Evolutionary conservation across 305 asterid genomes (phyloP).

Genomic region (Fraxinus nigra): DNA sequence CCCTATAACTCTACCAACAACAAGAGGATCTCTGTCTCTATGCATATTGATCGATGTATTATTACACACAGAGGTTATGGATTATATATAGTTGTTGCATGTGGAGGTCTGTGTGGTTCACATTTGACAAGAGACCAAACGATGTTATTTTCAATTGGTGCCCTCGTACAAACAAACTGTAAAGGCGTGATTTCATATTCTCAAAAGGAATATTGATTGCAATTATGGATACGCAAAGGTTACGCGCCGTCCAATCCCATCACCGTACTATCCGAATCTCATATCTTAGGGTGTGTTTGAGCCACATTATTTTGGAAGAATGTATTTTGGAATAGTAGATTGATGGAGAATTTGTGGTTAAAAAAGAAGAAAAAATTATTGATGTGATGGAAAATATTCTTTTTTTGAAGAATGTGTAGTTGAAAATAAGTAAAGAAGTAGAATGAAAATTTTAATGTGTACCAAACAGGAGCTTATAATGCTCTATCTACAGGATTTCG

Average conservation of each 20-base stretch:
- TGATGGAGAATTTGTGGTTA: too few relatives aligned
- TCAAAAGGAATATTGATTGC: background rate
- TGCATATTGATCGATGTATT: conserved; percentile 26
- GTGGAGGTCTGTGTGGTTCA: background rate
- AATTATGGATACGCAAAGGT: background rate
- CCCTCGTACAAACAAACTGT: background rate
- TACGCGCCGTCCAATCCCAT: background rate
- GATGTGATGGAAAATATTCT: too few relatives aligned
- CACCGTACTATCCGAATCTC: background rate
- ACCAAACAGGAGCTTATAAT: too few relatives aligned
- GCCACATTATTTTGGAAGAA: too few relatives aligned
- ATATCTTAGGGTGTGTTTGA: too few relatives aligned
- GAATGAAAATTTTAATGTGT: too few relatives aligned
- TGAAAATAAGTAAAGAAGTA: too few relatives aligned
- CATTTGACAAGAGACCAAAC: background rate
- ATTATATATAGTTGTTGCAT: background rate
- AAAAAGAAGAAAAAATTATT: too few relatives aligned
- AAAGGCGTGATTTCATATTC: background rate
- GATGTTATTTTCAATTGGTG: background rate
- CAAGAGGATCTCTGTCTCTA: conserved; percentile 46
- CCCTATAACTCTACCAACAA: conserved; percentile 48
- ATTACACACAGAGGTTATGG: background rate
- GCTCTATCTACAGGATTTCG: too few relatives aligned
- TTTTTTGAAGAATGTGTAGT: too few relatives aligned
- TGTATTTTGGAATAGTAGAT: too few relatives aligned